A percentile compares a stretch with the other conserved stretches of the same genome.
phyloP scores from a whole-genome alignment of 306 rosid genomes.

The Rubus idaeus region DNA sequence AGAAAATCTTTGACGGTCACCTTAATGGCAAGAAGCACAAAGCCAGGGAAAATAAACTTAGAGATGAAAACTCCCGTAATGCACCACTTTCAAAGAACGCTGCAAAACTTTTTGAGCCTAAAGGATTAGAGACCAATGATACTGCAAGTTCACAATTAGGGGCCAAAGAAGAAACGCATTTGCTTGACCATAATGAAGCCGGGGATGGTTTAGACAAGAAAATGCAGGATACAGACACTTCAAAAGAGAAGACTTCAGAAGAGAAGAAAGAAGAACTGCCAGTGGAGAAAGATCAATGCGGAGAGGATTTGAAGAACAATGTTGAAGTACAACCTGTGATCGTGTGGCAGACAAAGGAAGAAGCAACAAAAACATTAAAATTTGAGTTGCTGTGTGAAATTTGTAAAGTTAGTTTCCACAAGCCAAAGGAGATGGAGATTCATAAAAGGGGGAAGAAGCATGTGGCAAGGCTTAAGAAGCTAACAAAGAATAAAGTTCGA shows the following conservation, averaged over 20 bases:
- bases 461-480: conserved; percentile 9
- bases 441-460: conserved; percentile 55
- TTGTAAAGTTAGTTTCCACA: conserved; percentile 37
- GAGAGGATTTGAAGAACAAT: conserved; percentile 13
- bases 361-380: neutral
- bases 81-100: conserved; percentile 13
- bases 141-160: conserved; percentile 19
- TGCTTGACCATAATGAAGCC: conserved; percentile 13
- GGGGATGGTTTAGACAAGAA: conserved; percentile 14
- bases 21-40: conserved; percentile 69
- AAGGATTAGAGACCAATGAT: neutral
- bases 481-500: neutral
- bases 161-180: conserved; percentile 14
- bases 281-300: conserved; percentile 18
- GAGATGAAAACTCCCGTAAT: conserved; percentile 16
- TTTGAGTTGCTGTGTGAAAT: conserved; percentile 42
- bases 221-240: neutral
- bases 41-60: conserved; percentile 41
- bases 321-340: conserved; percentile 1
- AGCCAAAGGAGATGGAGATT: conserved; percentile 26
- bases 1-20: conserved; percentile 43
- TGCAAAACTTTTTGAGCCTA: conserved; percentile 19
- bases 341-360: neutral
- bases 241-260: conserved; percentile 11
- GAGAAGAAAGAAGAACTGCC: conserved; percentile 12